phyloP scores from a whole-genome alignment of 192 early-diverging fungal species.

The Entomortierella parvispora region DNA sequence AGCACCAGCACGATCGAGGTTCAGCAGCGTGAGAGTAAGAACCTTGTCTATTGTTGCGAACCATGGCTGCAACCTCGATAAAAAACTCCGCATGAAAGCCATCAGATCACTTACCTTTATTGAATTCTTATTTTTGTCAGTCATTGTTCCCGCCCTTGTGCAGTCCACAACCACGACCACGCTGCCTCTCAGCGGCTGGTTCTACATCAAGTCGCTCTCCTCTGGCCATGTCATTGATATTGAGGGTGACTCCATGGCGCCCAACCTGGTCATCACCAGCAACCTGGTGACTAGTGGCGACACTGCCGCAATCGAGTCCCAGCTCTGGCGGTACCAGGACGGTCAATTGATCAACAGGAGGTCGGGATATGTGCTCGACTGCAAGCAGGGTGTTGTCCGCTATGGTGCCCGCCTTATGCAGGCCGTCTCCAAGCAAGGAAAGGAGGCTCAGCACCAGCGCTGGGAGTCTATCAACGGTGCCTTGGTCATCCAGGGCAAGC shows the following conservation, averaged over 20 bases:
- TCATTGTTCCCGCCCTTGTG: background rate
- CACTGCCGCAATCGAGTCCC: slow-evolving; percentile 27
- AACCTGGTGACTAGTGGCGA: slow-evolving; percentile 14
- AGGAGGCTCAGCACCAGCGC: slow-evolving; percentile 47
- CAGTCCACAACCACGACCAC: slow-evolving; percentile 5
- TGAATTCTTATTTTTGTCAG: background rate
- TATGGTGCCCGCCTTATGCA: slow-evolving; percentile 48
- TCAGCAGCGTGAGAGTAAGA: slow-evolving; percentile 23
- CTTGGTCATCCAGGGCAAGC: slow-evolving; percentile 43
- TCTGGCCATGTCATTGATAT: slow-evolving; percentile 43
- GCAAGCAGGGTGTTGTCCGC: slow-evolving; percentile 44
- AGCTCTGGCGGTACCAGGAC: slow-evolving; percentile 48
- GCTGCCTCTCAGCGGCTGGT: slow-evolving; percentile 42
- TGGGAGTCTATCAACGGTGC: slow-evolving; percentile 40
- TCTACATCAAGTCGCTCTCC: slow-evolving; percentile 43
- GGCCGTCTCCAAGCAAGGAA: slow-evolving; percentile 30
- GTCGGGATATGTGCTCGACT: slow-evolving; percentile 43
- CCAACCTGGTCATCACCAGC: slow-evolving; percentile 42
- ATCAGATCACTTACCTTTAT: too few relatives aligned
- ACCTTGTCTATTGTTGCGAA: background rate
- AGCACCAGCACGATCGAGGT: slow-evolving; percentile 7
- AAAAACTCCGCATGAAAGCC: too few relatives aligned
- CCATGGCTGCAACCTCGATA: too few relatives aligned
- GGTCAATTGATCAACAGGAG: slow-evolving; percentile 51
- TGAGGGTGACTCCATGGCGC: slow-evolving; percentile 26